Evolutionary conservation across 345 rosid genomes (phyloP), one percentile per base, ranked within the genome.

Genomic region (Pistacia atlantica): DNA sequence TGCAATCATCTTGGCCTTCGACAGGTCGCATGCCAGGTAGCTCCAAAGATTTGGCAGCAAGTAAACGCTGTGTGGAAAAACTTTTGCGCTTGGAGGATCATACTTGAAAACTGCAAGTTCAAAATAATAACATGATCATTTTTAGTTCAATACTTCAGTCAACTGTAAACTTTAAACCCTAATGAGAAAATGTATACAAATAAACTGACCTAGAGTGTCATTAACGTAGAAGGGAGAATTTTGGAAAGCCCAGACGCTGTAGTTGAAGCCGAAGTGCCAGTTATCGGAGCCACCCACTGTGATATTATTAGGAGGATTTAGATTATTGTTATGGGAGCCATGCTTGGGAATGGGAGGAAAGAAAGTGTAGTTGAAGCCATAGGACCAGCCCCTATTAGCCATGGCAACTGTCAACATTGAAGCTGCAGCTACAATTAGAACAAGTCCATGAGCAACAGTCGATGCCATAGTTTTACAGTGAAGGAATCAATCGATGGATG

Each of bases 211-310:
- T 4, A 94, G 87, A 33, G 89, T 78, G 52, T 90, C 98, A 48
- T 92, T 86, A 72, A 84, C 70, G 63, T 80, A 89, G 73, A 87
- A 92, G 7, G 97, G 94, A 7, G 84, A 87, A 17, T 80, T 85
- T n/a, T 87, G 76, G 52, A 77, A 52, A 60, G 96, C 92, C 98
- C 96, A 92, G 3, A 80, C 76, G 0, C 78, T 68, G 80, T 94
- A 92, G 58, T 90, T 85, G 56, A 89, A 54, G 35, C 94, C 97
- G 25, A 85, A 91, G 1, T 54, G 81, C 98, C 97, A 92, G 33
- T 81, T 79, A 18, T 87, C 80, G 18, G 91, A 86, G n/a, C 93
- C 97, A 14, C 96, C 98, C 0, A 91, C 94, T 3, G 79, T 59
- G 72, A 92, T 79, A 77, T 80, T 91, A 22, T 73, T 86, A n/a